A percentile compares a stretch with the other conserved stretches of the same genome.
These are phyloP conservation scores for Eutrema heterophyllum DNA, from an alignment of 345 rosid genomes.

Conservation along the genomic window DNA sequence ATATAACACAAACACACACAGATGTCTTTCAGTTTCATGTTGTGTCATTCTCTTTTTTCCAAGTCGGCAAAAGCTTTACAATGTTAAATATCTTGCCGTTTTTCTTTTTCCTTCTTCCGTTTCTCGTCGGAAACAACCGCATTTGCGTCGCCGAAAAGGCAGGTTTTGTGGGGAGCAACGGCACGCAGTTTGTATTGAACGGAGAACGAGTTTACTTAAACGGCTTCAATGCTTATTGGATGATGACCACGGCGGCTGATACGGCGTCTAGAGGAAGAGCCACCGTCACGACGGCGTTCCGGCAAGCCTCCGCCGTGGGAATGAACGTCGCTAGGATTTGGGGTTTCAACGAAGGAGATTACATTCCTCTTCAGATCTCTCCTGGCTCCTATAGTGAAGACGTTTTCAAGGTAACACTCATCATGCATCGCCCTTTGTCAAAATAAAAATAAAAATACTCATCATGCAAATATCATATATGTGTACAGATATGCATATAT, in stretches of 20 bases:
- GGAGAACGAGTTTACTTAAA: conserved; percentile 48
- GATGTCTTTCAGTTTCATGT: background rate
- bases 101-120: conserved; percentile 21
- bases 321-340: conserved; percentile 75
- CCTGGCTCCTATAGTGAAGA: conserved; percentile 65
- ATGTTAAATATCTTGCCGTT: conserved; percentile 17
- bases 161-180: conserved; percentile 36
- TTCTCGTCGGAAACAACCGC: conserved; percentile 21
- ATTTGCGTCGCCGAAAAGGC: conserved; percentile 11
- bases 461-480: background rate
- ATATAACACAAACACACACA: conserved; percentile 16
- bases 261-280: conserved; percentile 38
- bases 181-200: conserved; percentile 41
- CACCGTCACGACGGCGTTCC: conserved; percentile 48
- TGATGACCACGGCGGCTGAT: conserved; percentile 60
- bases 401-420: conserved; percentile 51
- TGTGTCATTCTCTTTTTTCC: conserved; percentile 5
- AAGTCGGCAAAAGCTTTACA: conserved; percentile 18
- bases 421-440: background rate
- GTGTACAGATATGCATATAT: background rate
- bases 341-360: conserved; percentile 71
- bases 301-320: conserved; percentile 51
- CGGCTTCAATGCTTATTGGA: conserved; percentile 88
- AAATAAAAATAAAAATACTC: too few species aligned
- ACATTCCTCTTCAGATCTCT: conserved; percentile 55